These are phyloP conservation scores for Botrytis cinerea DNA, from an alignment of 2,329 filamentous ascomycete species.

Conservation along the genomic window DNA sequence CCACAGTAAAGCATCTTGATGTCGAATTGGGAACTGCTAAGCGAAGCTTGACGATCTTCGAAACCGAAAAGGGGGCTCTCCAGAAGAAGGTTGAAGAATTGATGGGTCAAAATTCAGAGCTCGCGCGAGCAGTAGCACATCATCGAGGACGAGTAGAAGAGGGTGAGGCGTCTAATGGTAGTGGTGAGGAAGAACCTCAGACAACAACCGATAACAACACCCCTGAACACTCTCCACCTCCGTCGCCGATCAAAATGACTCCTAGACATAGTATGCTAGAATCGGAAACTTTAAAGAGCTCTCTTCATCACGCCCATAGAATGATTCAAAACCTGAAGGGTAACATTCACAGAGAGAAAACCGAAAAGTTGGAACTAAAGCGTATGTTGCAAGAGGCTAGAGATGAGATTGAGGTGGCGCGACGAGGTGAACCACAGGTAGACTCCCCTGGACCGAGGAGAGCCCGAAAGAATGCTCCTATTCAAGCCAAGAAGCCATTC, in stretches of 20 bases:
- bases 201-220: constrained; percentile 69
- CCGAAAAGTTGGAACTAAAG: constrained; percentile 93
- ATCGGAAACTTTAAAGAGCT: constrained; percentile 92
- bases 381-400: constrained; percentile 93
- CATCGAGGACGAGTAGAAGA: constrained; percentile 69
- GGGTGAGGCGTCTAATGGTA: constrained; percentile 58
- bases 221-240: constrained; percentile 86
- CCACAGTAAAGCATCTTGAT: constrained; percentile 79
- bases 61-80: constrained; percentile 75
- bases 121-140: constrained; percentile 79
- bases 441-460: constrained; percentile 54
- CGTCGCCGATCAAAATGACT: constrained; percentile 87
- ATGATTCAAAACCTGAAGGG: constrained; percentile 96
- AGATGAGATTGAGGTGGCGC: constrained; percentile 76
- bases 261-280: constrained; percentile 91
- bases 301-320: constrained; percentile 88
- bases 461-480: constrained; percentile 63
- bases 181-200: constrained; percentile 64
- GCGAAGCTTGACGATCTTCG: constrained; percentile 74
- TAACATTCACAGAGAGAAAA: constrained; percentile 96
- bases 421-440: constrained; percentile 52
- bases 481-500: constrained; percentile 76
- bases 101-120: constrained; percentile 84
- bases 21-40: constrained; percentile 83
- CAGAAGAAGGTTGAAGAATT: constrained; percentile 88